Base-by-base conservation (phyloP, 768 basidiomycete species). In the Mycena vitilis region DNA sequence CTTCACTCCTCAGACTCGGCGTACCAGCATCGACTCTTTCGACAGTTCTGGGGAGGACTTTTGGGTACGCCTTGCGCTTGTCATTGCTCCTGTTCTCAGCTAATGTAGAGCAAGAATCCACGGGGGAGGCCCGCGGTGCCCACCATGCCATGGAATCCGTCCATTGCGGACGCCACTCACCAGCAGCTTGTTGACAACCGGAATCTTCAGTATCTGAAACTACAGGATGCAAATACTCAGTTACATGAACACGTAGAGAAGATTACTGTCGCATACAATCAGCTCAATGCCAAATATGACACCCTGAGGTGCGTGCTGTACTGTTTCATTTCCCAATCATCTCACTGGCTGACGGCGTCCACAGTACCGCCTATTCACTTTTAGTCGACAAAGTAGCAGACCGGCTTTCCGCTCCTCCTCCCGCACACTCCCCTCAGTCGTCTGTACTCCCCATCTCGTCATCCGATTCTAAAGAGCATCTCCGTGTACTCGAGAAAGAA, bases 231-330 rank as follows among this genome's bases (percentile, higher is more conserved):
- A 1, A 37, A 16, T 16, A 53, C 5, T 2, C 38, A 53, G 15
- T 18, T 16, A 12, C 23, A 23, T 20, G 40, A 63, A 12, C 61
- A 16, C 5, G 8, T 42, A 0, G 22, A 53, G 6, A 8, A 3
- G 13, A 8, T 18, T 7, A 12, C 42, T 15, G 18, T 2, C 6
- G 51, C 37, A 1, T 44, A 40, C 20, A 34, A 40, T 2, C 38
- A 63, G 4, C 34, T 60, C 4, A n/a, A 22, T 3, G 22, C 42
- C 4, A 30, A 36, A 0, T 51, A 3, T 22, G 45, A 48, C 11
- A 60, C 45, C 9, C 51, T 63, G n/a, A 53, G 38, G 61, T 63
- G 40, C 15, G 61, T 63, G n/a, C 18, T 44, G 1, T 42, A 2
- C 2, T 53, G 1, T 20, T 36, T n/a, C n/a, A n/a, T n/a, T n/a